These are phyloP conservation scores for Platanus orientalis DNA, from an alignment of 164 flowering plant species.

Conservation along the genomic window DNA sequence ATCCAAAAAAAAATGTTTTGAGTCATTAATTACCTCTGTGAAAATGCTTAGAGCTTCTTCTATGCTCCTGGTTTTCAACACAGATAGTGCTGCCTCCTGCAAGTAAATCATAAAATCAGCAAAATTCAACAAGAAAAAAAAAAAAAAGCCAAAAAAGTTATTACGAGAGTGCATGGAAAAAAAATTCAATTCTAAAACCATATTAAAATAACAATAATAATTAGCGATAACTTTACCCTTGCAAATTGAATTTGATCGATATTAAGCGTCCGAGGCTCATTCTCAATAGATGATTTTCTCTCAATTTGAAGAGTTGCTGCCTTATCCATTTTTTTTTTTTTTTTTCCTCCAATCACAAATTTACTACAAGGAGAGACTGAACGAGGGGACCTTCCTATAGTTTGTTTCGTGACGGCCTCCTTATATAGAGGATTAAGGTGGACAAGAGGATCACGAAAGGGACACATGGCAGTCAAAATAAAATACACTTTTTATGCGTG, in stretches of 20 bases:
- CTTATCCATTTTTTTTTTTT: constrained; percentile 9
- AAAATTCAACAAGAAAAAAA: background rate
- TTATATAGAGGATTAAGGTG: background rate
- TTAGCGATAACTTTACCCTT: constrained; percentile 38
- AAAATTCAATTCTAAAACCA: no score
- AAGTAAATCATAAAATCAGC: background rate
- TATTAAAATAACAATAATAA: no score
- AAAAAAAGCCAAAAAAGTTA: background rate
- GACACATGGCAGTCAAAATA: background rate
- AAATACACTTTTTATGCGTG: background rate
- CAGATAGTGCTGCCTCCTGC: constrained; percentile 46
- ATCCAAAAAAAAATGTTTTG: background rate
- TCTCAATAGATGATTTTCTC: constrained; percentile 46
- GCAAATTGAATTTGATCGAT: constrained; percentile 36
- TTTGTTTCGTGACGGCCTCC: background rate
- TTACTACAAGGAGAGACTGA: no score
- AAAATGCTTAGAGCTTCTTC: constrained; percentile 50
- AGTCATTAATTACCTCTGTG: constrained; percentile 27
- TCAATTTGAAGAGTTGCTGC: constrained; percentile 12
- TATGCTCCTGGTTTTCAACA: constrained; percentile 32
- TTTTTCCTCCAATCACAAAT: background rate
- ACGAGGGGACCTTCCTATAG: no score
- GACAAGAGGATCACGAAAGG: background rate
- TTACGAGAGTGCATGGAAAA: no score
- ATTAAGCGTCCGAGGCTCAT: constrained; percentile 48